These are phyloP conservation scores for Ogataea haglerorum DNA, from an alignment of 805 yeast species.

Conservation along the genomic window DNA sequence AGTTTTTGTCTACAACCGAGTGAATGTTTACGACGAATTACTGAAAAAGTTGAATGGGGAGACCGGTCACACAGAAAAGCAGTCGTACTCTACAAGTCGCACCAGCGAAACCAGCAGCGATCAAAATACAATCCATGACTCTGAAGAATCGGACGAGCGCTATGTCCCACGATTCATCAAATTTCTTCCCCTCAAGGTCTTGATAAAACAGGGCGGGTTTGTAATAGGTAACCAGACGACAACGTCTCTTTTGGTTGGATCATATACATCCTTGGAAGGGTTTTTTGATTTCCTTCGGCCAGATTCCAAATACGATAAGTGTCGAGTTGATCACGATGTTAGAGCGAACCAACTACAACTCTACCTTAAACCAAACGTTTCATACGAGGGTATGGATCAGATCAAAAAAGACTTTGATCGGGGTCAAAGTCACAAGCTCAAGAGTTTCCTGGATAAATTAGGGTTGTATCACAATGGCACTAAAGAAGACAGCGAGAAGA, in stretches of 20 bases:
- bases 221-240: constrained; percentile 80
- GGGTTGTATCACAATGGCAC: neutral
- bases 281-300: constrained; percentile 52
- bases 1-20: constrained; percentile 76
- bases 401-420: constrained; percentile 9
- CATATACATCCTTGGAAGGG: constrained; percentile 55
- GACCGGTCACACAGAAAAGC: constrained; percentile 7
- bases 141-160: neutral
- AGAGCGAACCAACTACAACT: constrained; percentile 52
- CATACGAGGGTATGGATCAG: constrained; percentile 40
- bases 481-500: constrained; percentile 1
- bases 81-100: constrained; percentile 5
- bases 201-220: constrained; percentile 63
- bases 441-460: constrained; percentile 2
- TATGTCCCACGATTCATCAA: constrained; percentile 23
- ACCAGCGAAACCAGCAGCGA: constrained; percentile 5
- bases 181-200: constrained; percentile 60
- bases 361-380: constrained; percentile 66
- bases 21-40: constrained; percentile 69
- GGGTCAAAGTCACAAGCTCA: neutral
- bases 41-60: constrained; percentile 30
- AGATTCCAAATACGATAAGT: constrained; percentile 50
- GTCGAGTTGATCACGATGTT: constrained; percentile 43
- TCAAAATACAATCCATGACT: constrained; percentile 12
- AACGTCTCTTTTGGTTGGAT: constrained; percentile 63